Evolutionary conservation across 345 rosid genomes (phyloP), one percentile per base, ranked within the genome.

Genomic region (Reutealis trisperma): DNA sequence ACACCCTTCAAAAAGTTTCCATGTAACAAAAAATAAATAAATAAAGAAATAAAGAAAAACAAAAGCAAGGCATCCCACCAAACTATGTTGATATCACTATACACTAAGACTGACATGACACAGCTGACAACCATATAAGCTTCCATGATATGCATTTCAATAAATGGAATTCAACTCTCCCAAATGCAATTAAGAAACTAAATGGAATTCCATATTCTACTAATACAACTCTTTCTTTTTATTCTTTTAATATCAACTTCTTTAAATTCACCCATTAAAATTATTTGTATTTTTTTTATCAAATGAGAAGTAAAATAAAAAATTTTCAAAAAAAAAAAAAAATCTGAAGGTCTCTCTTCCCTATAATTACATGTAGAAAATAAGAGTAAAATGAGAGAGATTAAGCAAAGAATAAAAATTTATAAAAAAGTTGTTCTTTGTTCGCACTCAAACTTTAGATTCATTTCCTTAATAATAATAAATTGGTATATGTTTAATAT

Each of bases 61-160:
- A 76, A 51, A 22, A 27, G 34, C 30, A 52, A 44, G 11, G 44
- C 27, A 64, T 18, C 62, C 70, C 70, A 72, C 42, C 77, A 66
- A 61, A 52, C 13, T 1, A 27, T 63, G 27, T 44, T n/a, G n/a
- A n/a, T n/a, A n/a, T n/a, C 16, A 73, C n/a, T 60, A 61, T 44
- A 18, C 21, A 22, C 52, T 32, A 68, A 45, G 1, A n/a, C n/a
- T n/a, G 51, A 63, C 68, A 63, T 8, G 45, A 42, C 58, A 73
- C 69, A 71, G 86, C 83, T 81, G 88, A 76, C 82, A 80, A 60
- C 82, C 79, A 82, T 55, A 69, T 37, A 63, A 67, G 13, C 42
- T 47, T 37, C 34, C 55, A 34, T 8, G 32, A 21, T 14, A 61
- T 62, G 45, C 52, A 74, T 21, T 60, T 60, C 34, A 60, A 59